Evolutionary conservation across 352 stramenopile species (phyloP).

Genomic region (Globisporangium middletonii): DNA sequence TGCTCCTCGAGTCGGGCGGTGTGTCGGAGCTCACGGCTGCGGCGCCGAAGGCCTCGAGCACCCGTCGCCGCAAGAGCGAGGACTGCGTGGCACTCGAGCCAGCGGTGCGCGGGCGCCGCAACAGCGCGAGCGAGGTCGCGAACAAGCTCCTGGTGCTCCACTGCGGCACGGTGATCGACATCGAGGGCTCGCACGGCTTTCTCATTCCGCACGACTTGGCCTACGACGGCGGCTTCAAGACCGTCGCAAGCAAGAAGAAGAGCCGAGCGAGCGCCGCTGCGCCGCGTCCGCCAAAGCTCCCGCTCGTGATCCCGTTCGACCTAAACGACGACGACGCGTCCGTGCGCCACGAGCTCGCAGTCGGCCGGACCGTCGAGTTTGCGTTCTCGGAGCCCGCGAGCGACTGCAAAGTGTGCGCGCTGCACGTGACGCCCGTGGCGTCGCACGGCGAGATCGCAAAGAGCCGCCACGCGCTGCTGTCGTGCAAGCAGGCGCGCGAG

Average conservation of each 20-base stretch:
- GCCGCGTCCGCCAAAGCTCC: constrained; percentile 36
- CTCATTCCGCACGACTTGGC: constrained; percentile 69
- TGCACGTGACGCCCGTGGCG: constrained; percentile 55
- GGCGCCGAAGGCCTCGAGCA: constrained; percentile 1
- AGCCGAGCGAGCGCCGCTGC: constrained; percentile 2
- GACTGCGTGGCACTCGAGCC: constrained; percentile 15
- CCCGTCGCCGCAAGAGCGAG: constrained; percentile 11
- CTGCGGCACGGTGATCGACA: constrained; percentile 74
- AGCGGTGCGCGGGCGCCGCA: constrained; percentile 12
- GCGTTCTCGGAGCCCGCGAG: constrained; percentile 25
- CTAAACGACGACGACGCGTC: constrained; percentile 36
- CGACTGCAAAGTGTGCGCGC: constrained; percentile 28
- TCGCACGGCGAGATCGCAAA: constrained; percentile 59
- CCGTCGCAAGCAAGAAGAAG: constrained; percentile 10
- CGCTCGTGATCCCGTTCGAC: constrained; percentile 65
- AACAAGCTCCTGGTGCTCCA: constrained; percentile 65
- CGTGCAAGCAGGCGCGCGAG: constrained; percentile 69
- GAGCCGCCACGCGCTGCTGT: constrained; percentile 60
- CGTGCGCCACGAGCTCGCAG: constrained; percentile 39
- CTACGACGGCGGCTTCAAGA: constrained; percentile 17
- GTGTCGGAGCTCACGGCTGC: constrained; percentile 8
- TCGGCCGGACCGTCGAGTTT: constrained; percentile 73
- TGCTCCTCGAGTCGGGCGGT: constrained; percentile 12
- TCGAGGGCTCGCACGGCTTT: constrained; percentile 65
- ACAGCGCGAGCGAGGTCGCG: constrained; percentile 23